Conservation (phyloP, 106 monocot genomes). For the Phalaenopsis aphrodite region DNA sequence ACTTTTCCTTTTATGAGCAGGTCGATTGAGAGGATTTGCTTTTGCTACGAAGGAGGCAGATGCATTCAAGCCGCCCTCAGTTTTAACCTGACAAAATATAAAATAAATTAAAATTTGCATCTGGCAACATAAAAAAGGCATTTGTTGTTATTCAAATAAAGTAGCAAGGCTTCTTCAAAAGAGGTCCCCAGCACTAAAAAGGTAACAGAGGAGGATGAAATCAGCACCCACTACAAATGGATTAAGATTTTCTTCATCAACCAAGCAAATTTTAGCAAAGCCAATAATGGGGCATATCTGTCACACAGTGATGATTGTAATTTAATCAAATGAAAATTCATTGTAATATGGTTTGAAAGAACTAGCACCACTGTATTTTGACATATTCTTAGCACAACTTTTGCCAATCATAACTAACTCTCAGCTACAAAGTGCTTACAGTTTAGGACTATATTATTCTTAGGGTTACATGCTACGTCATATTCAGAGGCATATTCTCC, state of each 20-base stretch:
- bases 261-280: background rate
- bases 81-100: slow-evolving; percentile 52
- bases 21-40: slow-evolving; percentile 95
- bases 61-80: slow-evolving; percentile 91
- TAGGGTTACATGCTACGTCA: too few species aligned
- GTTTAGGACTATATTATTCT: background rate
- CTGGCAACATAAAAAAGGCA: background rate
- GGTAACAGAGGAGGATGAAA: background rate
- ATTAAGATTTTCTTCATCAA: background rate
- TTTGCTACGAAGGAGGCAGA: slow-evolving; percentile 96
- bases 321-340: background rate
- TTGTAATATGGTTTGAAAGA: background rate
- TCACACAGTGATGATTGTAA: background rate
- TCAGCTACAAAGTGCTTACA: background rate
- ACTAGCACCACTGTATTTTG: too few species aligned
- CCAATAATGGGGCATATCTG: background rate
- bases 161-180: background rate
- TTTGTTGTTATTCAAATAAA: background rate
- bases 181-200: background rate
- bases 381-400: background rate
- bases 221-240: background rate
- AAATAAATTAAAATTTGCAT: background rate
- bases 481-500: too few species aligned
- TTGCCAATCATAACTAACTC: background rate
- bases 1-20: slow-evolving; percentile 91